These are phyloP conservation scores for Liquidambar formosana DNA, from an alignment of 164 flowering plant species.

Conservation along the genomic window DNA sequence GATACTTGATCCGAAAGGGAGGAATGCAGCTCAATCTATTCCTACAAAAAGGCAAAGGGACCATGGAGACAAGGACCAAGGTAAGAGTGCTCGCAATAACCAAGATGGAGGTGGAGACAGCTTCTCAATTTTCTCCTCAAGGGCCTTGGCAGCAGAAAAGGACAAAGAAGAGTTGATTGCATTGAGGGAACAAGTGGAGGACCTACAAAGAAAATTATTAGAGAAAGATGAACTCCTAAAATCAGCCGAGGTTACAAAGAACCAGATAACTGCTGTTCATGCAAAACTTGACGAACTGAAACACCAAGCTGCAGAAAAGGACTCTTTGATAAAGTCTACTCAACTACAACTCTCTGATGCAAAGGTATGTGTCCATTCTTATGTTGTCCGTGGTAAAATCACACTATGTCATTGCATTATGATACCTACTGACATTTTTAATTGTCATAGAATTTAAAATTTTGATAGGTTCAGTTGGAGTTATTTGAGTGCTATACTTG, in stretches of 20 bases:
- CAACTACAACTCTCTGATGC: constrained; percentile 78
- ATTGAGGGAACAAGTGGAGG: constrained; percentile 69
- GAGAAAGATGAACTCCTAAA: constrained; percentile 84
- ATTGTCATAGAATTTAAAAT: neutral
- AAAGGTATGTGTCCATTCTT: constrained; percentile 47
- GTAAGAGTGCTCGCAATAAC: constrained; percentile 25
- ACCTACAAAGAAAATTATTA: constrained; percentile 57
- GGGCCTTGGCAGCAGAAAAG: constrained; percentile 46
- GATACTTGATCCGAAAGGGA: constrained; percentile 54
- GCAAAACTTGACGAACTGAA: constrained; percentile 53
- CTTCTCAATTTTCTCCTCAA: constrained; percentile 51
- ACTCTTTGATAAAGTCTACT: constrained; percentile 60
- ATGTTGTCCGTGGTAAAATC: neutral
- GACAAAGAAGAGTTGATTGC: constrained; percentile 63
- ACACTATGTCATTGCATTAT: neutral
- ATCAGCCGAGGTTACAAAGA: constrained; percentile 50
- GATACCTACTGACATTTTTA: neutral
- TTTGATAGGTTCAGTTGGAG: neutral
- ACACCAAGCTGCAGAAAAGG: constrained; percentile 60
- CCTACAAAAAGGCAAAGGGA: constrained; percentile 56
- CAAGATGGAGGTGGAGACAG: constrained; percentile 43
- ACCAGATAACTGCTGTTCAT: constrained; percentile 44
- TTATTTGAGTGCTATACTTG: too few species aligned
- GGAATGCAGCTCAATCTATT: constrained; percentile 60
- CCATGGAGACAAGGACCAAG: constrained; percentile 43